These are phyloP conservation scores for Balamuthia mandrillaris DNA, from an alignment of 208 protist species.

Conservation along the genomic window DNA sequence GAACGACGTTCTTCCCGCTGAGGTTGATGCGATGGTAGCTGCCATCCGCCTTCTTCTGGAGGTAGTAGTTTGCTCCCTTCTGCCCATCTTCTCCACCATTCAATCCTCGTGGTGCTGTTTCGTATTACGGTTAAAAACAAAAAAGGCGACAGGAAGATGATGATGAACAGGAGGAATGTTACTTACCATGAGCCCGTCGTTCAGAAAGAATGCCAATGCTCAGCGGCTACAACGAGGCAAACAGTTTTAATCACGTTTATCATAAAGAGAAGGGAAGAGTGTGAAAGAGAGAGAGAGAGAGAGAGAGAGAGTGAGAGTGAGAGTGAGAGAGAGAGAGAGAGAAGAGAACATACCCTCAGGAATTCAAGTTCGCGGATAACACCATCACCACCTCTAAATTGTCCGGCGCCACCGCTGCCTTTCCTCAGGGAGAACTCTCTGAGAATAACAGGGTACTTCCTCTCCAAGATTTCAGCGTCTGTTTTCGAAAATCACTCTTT, in stretches of 20 bases:
- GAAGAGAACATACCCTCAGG: slow-evolving; percentile 49
- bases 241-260: not conserved
- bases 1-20: slow-evolving; percentile 65
- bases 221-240: slow-evolving; percentile 34
- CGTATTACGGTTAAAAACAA: not conserved
- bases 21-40: slow-evolving; percentile 63
- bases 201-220: slow-evolving; percentile 85
- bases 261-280: slow-evolving; percentile 52
- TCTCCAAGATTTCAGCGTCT: slow-evolving; percentile 83
- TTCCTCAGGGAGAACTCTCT: slow-evolving; percentile 77
- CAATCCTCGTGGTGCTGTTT: slow-evolving; percentile 74
- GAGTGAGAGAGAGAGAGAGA: not conserved
- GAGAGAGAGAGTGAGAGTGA: not conserved
- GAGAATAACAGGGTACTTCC: slow-evolving; percentile 87
- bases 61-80: slow-evolving; percentile 65
- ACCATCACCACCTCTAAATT: slow-evolving; percentile 82
- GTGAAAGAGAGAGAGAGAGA: no score
- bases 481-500: not conserved
- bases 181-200: slow-evolving; percentile 72
- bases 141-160: not conserved
- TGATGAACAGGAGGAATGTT: not conserved
- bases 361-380: slow-evolving; percentile 85
- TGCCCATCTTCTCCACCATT: slow-evolving; percentile 75
- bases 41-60: slow-evolving; percentile 16
- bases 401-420: slow-evolving; percentile 79